phyloP scores from a whole-genome alignment of 2,329 filamentous ascomycete genomes.

The Aspergillaceae sp. region DNA sequence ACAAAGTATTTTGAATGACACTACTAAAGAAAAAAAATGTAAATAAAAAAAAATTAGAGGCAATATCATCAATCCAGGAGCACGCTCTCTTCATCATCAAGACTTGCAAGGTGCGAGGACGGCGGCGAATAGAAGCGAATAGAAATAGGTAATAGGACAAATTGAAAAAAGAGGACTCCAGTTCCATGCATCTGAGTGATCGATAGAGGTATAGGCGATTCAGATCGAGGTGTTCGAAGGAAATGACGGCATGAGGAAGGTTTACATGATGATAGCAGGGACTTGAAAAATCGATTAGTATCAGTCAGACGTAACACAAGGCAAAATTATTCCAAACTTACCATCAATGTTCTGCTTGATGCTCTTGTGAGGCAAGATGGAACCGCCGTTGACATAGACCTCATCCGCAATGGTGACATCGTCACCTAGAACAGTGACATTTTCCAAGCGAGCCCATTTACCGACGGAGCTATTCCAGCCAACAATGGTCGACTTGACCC shows the following conservation, averaged over 20 bases:
- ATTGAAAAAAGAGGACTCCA: conserved; percentile 23
- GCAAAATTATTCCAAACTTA: conserved; percentile 28
- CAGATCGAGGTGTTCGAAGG: conserved; percentile 15
- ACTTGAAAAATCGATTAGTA: conserved; percentile 21
- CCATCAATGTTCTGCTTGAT: conserved; percentile 97
- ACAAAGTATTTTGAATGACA: background rate
- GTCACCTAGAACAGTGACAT: conserved; percentile 94
- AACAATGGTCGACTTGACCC: conserved; percentile 97
- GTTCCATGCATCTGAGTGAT: conserved; percentile 28
- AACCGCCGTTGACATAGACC: conserved; percentile 96
- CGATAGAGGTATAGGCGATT: conserved; percentile 18
- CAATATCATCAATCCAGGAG: background rate
- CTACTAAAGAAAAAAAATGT: conserved; percentile 14
- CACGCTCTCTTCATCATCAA: background rate
- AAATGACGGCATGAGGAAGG: conserved; percentile 20
- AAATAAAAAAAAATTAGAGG: conserved; percentile 15
- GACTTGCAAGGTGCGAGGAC: background rate
- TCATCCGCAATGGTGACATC: conserved; percentile 97
- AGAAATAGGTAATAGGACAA: conserved; percentile 2
- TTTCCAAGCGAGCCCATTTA: conserved; percentile 92
- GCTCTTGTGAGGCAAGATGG: conserved; percentile 92
- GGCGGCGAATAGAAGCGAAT: conserved; percentile 10
- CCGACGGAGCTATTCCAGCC: conserved; percentile 97
- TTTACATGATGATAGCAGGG: conserved; percentile 44
- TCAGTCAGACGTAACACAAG: background rate